Evolutionary conservation across 2,329 filamentous ascomycete species (phyloP), one percentile per base, ranked within the genome.

Genomic region (Apiospora sp.): DNA sequence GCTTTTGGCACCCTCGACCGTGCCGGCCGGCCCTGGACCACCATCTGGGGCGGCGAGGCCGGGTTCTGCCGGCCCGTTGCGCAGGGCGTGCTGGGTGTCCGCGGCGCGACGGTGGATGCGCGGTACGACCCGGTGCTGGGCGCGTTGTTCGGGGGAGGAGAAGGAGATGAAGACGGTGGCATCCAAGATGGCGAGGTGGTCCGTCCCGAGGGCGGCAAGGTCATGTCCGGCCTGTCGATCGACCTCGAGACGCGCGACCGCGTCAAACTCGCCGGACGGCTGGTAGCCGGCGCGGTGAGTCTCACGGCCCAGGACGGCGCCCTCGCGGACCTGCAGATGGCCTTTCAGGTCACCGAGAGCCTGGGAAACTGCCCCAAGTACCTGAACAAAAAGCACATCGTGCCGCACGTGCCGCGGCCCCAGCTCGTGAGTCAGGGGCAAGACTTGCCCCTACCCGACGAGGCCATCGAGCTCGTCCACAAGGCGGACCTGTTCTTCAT

Each of bases 321-420:
- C 10, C 58, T 78, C 6, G 80, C 76, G 10, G 80, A 83, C 6
- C 83, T 87, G 61, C 86, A 88, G 80, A 83, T 96, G 48, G 90
- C 92, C 19, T 85, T 94, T 64, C 87, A 88, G 54, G 90, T 97
- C 72, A 88, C 92, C 44, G 92, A 93, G 81, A 93, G 90, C 75
- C 78, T 97, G 83, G 92, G 93, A 0, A 97, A 96, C 77, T 97
- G 94, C 77, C 94, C 94, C 1, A 97, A 97, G 81, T 97, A 97
- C 77, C 80, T 97, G 46, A 96, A 96, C 81, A 90, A 89, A 77
- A 95, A 93, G 79, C 83, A 84, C 1, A 89, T 97, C 51, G 79
- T 82, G 2, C 86, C 88, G 6, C 86, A 88, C 64, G 74, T 85
- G 0, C 87, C 92, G 2, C 79, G 84, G 19, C 89, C 93, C 4